phyloP scores from a whole-genome alignment of 2,329 filamentous ascomycete species.

The Capronia epimyces region DNA sequence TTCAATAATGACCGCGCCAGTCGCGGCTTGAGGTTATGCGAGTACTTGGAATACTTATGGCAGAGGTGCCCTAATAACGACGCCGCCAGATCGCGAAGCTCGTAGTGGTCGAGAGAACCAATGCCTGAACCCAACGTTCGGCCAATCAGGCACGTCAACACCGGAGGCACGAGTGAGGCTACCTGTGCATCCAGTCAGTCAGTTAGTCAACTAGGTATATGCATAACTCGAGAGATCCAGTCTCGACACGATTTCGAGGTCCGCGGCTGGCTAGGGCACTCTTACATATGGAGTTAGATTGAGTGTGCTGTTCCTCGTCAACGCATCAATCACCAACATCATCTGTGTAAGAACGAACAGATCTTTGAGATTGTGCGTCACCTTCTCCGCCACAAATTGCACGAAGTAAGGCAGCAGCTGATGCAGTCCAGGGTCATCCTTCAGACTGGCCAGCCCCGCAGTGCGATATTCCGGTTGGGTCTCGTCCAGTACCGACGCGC shows the following conservation, averaged over 20 bases:
- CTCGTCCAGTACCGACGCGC: slow-evolving; percentile 80
- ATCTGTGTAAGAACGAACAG: slow-evolving; percentile 83
- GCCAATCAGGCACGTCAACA: slow-evolving; percentile 84
- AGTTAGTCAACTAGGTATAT: not conserved
- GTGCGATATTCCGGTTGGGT: slow-evolving; percentile 79
- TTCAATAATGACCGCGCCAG: slow-evolving; percentile 91
- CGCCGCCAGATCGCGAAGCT: slow-evolving; percentile 76
- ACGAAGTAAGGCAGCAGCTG: slow-evolving; percentile 96
- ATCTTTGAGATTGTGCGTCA: slow-evolving; percentile 88
- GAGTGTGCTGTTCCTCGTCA: slow-evolving; percentile 76
- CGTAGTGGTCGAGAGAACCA: slow-evolving; percentile 59
- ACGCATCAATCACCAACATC: slow-evolving; percentile 80
- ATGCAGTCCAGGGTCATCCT: slow-evolving; percentile 85
- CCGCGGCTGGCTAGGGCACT: slow-evolving; percentile 3
- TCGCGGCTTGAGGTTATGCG: slow-evolving; percentile 76
- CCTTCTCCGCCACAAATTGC: slow-evolving; percentile 90
- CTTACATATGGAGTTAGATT: slow-evolving; percentile 64
- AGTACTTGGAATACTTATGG: slow-evolving; percentile 72
- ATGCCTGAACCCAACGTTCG: slow-evolving; percentile 64
- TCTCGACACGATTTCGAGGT: too few relatives aligned
- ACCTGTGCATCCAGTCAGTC: slow-evolving; percentile 37
- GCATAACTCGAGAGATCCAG: too few relatives aligned
- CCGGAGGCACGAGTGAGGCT: slow-evolving; percentile 69
- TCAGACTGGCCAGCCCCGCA: slow-evolving; percentile 77
- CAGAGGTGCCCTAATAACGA: slow-evolving; percentile 75